Percentiles rank a stretch among this genome's conserved stretches.
phyloP scores from a whole-genome alignment of 192 early-diverging fungal genomes.

The Spinellus fusiger region DNA sequence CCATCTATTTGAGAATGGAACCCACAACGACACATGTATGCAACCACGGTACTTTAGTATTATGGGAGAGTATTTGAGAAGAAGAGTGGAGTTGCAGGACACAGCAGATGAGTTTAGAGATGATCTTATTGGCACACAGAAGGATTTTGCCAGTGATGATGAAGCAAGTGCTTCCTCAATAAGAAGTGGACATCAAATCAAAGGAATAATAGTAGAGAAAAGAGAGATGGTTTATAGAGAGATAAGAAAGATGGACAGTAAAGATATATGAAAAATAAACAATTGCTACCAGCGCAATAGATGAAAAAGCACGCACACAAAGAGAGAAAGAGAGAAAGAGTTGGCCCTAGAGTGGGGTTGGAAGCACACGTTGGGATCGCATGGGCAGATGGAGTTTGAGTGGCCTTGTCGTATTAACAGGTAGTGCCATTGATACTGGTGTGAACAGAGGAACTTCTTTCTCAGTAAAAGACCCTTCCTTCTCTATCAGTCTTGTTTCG shows the following conservation, averaged over 20 bases:
- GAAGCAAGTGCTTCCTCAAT: too few species aligned
- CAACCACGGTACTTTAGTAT: slow-evolving; percentile 18
- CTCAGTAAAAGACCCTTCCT: slow-evolving; percentile 10
- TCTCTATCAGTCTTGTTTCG: slow-evolving; percentile 28
- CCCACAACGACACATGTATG: slow-evolving; percentile 87
- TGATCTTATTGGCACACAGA: too few species aligned
- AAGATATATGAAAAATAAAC: too few species aligned
- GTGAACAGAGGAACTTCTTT: background rate
- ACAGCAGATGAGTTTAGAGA: too few species aligned
- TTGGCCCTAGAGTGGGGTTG: background rate
- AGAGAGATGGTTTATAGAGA: too few species aligned
- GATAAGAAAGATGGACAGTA: too few species aligned
- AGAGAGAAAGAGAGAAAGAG: too few species aligned
- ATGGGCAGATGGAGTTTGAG: background rate
- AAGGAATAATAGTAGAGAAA: too few species aligned
- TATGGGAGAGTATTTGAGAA: slow-evolving; percentile 3
- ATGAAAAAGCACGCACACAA: slow-evolving; percentile 2
- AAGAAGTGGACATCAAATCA: too few species aligned
- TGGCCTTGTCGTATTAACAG: background rate
- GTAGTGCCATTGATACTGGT: background rate
- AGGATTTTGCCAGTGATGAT: too few species aligned
- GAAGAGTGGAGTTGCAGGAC: background rate
- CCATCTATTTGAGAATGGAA: slow-evolving; percentile 74
- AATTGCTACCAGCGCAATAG: background rate
- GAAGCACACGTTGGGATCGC: background rate